Evolutionary conservation across 495 filamentous ascomycete species (phyloP).

Genomic region (Penicillium waksmanii): DNA sequence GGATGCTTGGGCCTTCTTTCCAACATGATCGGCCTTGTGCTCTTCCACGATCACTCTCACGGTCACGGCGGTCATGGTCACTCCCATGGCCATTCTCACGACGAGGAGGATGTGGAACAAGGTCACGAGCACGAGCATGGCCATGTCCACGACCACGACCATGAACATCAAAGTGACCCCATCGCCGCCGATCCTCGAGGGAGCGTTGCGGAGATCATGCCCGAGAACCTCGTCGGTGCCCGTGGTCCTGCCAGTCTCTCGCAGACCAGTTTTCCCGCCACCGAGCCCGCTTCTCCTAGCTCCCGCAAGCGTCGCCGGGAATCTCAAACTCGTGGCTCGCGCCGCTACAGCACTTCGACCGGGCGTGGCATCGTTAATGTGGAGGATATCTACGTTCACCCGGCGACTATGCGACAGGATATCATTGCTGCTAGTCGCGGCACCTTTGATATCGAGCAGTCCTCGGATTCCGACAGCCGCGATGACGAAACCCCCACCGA

Average conservation of each 20-base stretch:
- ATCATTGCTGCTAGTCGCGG: constrained; percentile 77
- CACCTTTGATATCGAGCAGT: constrained; percentile 54
- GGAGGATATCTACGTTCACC: constrained; percentile 82
- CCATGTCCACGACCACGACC: constrained; percentile 31
- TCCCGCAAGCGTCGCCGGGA: constrained; percentile 40
- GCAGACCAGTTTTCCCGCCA: constrained; percentile 48
- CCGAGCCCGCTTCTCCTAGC: constrained; percentile 33
- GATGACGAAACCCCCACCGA: constrained; percentile 48
- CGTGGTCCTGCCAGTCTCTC: constrained; percentile 18
- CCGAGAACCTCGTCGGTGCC: constrained; percentile 28
- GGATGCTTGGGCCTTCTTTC: constrained; percentile 85
- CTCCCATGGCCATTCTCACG: constrained; percentile 47
- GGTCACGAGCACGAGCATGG: constrained; percentile 26
- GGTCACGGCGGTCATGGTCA: constrained; percentile 66
- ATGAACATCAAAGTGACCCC: constrained; percentile 31
- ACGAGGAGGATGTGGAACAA: constrained; percentile 37
- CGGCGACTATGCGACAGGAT: constrained; percentile 86
- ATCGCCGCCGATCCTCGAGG: constrained; percentile 47
- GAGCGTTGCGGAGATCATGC: constrained; percentile 53
- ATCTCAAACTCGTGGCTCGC: constrained; percentile 51
- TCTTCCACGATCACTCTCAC: constrained; percentile 94
- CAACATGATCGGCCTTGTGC: constrained; percentile 84
- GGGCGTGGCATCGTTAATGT: constrained; percentile 57
- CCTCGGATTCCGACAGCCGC: constrained; percentile 58
- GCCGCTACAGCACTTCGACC: constrained; percentile 55